These are phyloP conservation scores for Salix koriyanagi DNA, from an alignment of 345 rosid genomes.

Conservation along the genomic window DNA sequence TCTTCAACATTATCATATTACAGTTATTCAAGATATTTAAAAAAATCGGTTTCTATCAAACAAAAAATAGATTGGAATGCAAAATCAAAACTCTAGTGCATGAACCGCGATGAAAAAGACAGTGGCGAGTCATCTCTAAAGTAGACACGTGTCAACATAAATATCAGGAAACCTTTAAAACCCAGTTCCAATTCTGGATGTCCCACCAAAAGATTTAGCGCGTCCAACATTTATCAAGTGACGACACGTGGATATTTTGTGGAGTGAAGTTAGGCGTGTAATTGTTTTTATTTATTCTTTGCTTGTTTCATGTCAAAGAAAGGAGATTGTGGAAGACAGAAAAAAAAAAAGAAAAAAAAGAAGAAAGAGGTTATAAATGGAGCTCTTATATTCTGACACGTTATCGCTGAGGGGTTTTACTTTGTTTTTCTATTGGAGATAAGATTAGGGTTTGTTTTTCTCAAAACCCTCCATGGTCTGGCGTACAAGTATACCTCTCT, in stretches of 20 bases:
- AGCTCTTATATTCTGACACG: conserved; percentile 20
- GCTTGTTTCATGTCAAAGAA: too few species aligned
- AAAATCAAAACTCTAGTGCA: conserved; percentile 25
- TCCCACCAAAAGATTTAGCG: neutral
- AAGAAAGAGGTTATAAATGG: neutral
- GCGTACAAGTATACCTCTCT: neutral
- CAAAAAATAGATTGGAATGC: too few species aligned
- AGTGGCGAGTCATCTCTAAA: conserved; percentile 14
- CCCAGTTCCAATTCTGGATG: neutral
- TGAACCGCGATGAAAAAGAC: conserved; percentile 34
- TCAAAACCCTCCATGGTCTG: conserved; percentile 24
- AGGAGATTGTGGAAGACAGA: conserved; percentile 5
- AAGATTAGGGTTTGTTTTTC: conserved; percentile 53
- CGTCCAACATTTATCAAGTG: conserved; percentile 20
- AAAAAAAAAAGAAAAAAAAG: neutral
- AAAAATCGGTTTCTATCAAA: too few species aligned
- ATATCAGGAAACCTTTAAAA: neutral
- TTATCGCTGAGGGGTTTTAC: neutral
- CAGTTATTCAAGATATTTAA: too few species aligned
- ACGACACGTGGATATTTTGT: conserved; percentile 11
- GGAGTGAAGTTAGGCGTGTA: conserved; percentile 34
- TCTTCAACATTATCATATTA: too few species aligned
- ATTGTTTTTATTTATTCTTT: neutral
- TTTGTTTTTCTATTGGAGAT: neutral
- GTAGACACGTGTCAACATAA: conserved; percentile 23